Evolutionary conservation across 768 basidiomycete species (phyloP).

Genomic region (Pleurotus ostreatus): DNA sequence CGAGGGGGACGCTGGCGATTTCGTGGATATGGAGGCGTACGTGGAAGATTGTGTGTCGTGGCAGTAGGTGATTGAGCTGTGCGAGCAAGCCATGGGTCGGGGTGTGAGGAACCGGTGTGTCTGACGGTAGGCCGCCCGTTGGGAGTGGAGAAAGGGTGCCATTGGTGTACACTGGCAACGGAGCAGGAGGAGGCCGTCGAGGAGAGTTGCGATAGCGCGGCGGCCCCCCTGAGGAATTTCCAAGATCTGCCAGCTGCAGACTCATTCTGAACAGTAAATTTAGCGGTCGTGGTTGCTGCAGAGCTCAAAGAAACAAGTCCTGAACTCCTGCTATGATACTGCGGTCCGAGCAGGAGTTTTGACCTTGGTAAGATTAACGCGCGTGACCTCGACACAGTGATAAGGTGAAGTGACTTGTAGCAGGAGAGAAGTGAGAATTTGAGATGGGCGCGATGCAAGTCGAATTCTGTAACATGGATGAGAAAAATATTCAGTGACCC

Average conservation of each 20-base stretch:
- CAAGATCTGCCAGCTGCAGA: background rate
- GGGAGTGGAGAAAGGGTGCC: background rate
- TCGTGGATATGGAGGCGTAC: constrained; percentile 60
- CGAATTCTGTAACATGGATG: too few relatives aligned
- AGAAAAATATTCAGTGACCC: too few relatives aligned
- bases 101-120: constrained; percentile 7
- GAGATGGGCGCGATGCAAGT: too few relatives aligned
- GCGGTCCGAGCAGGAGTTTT: background rate
- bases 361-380: background rate
- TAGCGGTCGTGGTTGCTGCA: background rate
- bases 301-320: background rate
- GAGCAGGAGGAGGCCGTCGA: constrained; percentile 1
- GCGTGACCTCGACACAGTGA: too few relatives aligned
- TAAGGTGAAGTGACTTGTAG: too few relatives aligned
- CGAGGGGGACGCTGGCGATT: constrained; percentile 67
- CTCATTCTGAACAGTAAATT: background rate
- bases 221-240: background rate
- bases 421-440: too few relatives aligned
- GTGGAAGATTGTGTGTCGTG: constrained; percentile 64
- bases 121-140: background rate
- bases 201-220: background rate
- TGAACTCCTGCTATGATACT: background rate
- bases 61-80: constrained; percentile 57
- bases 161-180: background rate
- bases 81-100: constrained; percentile 39